Conservation (phyloP, 2,329 filamentous ascomycete genomes). For the Pyrenochaeta sp. region DNA sequence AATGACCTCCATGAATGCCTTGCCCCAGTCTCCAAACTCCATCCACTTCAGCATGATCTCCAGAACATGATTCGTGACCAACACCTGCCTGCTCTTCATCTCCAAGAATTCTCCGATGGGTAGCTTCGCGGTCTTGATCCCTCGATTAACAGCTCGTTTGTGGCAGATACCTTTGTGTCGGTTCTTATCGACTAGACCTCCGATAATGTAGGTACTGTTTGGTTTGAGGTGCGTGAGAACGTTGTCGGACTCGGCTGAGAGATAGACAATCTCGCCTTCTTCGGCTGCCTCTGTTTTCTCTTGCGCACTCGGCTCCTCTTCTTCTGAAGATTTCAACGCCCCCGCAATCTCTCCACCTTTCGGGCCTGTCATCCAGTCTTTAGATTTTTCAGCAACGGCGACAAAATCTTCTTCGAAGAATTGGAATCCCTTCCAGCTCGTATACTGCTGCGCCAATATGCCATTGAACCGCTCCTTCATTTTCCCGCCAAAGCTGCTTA, state of each 20-base stretch:
- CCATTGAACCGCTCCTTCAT: conserved; percentile 83
- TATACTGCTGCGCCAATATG: conserved; percentile 74
- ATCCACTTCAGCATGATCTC: conserved; percentile 97
- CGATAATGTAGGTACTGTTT: conserved; percentile 90
- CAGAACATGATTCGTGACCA: conserved; percentile 94
- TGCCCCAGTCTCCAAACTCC: conserved; percentile 88
- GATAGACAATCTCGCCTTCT: conserved; percentile 77
- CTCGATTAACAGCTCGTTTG: conserved; percentile 75
- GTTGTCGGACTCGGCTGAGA: conserved; percentile 89
- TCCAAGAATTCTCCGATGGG: conserved; percentile 96
- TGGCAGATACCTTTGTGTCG: conserved; percentile 95
- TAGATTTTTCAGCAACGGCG: conserved; percentile 70
- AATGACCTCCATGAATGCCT: conserved; percentile 87
- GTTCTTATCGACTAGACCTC: conserved; percentile 95
- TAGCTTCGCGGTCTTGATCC: conserved; percentile 86
- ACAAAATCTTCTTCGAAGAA: conserved; percentile 80
- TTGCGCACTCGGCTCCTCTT: conserved; percentile 53
- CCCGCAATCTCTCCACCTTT: conserved; percentile 69
- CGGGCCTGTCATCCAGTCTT: conserved; percentile 70
- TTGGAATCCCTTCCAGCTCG: conserved; percentile 79
- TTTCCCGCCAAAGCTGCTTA: conserved; percentile 79
- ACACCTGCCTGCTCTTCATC: conserved; percentile 84
- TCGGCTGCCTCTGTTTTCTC: conserved; percentile 26
- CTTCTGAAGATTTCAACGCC: conserved; percentile 55
- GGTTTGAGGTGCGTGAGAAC: conserved; percentile 84